Base-by-base conservation (phyloP, 1,284 basidiomycete species). In the Ustilago nuda region DNA sequence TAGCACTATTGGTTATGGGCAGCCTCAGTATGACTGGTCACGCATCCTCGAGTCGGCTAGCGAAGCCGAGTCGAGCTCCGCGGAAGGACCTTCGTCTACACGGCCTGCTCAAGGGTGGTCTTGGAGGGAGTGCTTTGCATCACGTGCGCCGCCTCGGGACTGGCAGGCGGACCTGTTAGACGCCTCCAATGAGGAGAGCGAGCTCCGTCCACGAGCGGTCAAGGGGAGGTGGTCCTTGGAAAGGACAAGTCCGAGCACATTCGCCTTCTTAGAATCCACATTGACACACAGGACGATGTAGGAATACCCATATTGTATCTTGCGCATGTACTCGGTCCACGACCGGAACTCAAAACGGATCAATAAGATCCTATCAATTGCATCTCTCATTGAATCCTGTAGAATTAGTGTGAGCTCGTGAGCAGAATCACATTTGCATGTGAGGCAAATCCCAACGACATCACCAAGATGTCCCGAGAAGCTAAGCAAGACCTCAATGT, bases 1-100 rank as follows among this genome's bases (percentile, higher is more conserved):
- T 9, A 56, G 23, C 32, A 77, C 75, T 6, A 73, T 77, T 27
- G 71, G 71, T 2, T 74, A 77, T 46, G 71, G 75, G 9, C 19
- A 9, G 0, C 9, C 15, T 11, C 32, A 46, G 17, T 77, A 56
- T 37, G 66, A 66, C 27, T 70, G 70, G 73, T n/a, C 37, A 23
- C 35, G 30, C 13, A 23, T 51, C 13, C 17, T 45, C 19, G 48
- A 35, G 11, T 32, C 19, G 48, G 23, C 11, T 32, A 15, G 19
- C 32, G 19, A 12, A n/a, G 11, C 27, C 35, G 15, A 8, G 5
- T 50, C 23, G 13, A 13, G 15, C 9, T 9, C 37, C 37, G 45
- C 8, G 4, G 12, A 4, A 19, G 27, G 17, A 4, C 8, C 19
- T 2, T 46, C 32, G 17, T 17, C 48, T 17, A 63, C 70, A 17